Evolutionary conservation across 2,329 filamentous ascomycete species (phyloP), one percentile per base, ranked within the genome.

Genomic region (Colletotrichum euphorbiae): DNA sequence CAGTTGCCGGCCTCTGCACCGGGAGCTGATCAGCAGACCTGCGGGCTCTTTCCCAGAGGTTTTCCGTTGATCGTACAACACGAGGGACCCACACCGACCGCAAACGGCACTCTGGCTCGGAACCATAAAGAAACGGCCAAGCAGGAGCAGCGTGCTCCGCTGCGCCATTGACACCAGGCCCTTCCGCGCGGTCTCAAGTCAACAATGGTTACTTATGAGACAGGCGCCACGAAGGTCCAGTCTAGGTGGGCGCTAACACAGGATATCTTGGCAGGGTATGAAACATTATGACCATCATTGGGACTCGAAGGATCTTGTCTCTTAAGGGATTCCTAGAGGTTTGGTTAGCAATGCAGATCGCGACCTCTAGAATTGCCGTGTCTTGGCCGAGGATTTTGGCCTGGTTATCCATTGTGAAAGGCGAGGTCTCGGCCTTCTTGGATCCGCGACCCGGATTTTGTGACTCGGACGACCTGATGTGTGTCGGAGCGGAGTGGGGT

Each of bases 181-280:
- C 43, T 50, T 21, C 33, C 6, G 11, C 2, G 21, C 31, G 4
- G 46, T 59, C 40, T 55, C 24, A 45, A 24, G 19, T 28, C 40
- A 12, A 66, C 50, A 60, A 69, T 48, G 24, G 24, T 5, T 15
- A 31, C 4, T 12, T 48, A 36, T 60, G 48, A 69, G 61, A 69
- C 66, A 56, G 66, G 54, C 61, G 55, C 19, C 62, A 1, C 6
- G 46, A 59, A 48, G 21, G 54, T 43, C 51, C 21, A 21, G 31
- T 28, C 42, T 69, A 54, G 54, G 55, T 4, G 31, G 42, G 9
- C 57, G 66, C 61, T 48, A 66, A n/a, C n/a, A n/a, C n/a, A n/a
- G 43, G 56, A 31, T 24, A 40, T 21, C 24, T 21, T 28, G n/a
- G 21, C n/a, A 11, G 36, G 36, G 19, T 3, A 43, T n/a, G 28